Evolutionary conservation across 345 rosid genomes (phyloP).

Genomic region (Salix suchowensis): DNA sequence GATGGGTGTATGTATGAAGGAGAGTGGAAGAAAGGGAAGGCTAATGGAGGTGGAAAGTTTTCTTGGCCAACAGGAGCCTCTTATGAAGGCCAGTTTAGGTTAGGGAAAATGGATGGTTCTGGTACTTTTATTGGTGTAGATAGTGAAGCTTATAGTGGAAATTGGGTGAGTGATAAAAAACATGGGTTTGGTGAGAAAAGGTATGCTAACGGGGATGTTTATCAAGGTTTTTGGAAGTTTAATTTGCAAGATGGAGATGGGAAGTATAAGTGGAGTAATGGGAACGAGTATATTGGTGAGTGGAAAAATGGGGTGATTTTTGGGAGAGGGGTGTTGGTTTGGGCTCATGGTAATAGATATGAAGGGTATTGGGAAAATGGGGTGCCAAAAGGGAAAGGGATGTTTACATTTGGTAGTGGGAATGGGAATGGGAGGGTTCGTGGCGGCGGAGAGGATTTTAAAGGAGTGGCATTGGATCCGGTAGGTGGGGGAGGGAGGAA

Average conservation of each 20-base stretch:
- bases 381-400: constrained; percentile 56
- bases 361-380: constrained; percentile 66
- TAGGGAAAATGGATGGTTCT: constrained; percentile 57
- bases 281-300: constrained; percentile 50
- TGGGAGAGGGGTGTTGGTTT: constrained; percentile 50
- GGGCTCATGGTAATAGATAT: constrained; percentile 54
- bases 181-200: constrained; percentile 58
- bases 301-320: constrained; percentile 58
- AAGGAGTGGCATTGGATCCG: neutral
- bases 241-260: constrained; percentile 64
- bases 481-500: neutral
- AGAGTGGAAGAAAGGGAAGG: constrained; percentile 55
- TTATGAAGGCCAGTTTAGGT: constrained; percentile 61
- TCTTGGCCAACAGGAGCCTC: constrained; percentile 76
- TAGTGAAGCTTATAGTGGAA: constrained; percentile 57
- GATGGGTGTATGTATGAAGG: constrained; percentile 79
- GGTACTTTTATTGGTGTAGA: constrained; percentile 60
- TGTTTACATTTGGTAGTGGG: constrained; percentile 37
- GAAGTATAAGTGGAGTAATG: constrained; percentile 57
- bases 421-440: neutral
- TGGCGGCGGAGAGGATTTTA: constrained; percentile 8
- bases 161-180: constrained; percentile 51
- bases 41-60: constrained; percentile 57
- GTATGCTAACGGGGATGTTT: constrained; percentile 54
- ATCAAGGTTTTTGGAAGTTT: constrained; percentile 53